phyloP scores from a whole-genome alignment of 495 filamentous ascomycete species.

The Penicillium salamii region DNA sequence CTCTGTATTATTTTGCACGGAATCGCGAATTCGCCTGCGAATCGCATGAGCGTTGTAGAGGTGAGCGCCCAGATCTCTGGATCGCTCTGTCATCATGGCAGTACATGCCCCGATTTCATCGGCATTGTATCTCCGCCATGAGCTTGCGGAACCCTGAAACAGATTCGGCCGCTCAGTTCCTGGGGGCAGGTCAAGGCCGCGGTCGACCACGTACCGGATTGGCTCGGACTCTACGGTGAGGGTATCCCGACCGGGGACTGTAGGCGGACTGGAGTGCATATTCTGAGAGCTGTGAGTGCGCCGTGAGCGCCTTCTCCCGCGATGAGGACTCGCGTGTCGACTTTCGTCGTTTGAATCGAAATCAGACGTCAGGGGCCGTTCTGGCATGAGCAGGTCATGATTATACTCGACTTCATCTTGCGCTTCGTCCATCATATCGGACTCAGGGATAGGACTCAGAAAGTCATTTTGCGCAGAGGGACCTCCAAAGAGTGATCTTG shows the following conservation, averaged over 20 bases:
- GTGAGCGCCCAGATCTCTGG: slow-evolving; percentile 67
- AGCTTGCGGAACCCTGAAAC: slow-evolving; percentile 50
- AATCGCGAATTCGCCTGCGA: slow-evolving; percentile 41
- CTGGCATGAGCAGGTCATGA: slow-evolving; percentile 23
- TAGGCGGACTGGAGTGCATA: neutral
- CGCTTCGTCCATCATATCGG: slow-evolving; percentile 7
- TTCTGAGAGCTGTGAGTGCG: neutral
- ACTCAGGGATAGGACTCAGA: slow-evolving; percentile 7
- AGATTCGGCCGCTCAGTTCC: slow-evolving; percentile 47
- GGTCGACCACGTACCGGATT: slow-evolving; percentile 17
- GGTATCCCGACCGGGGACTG: neutral
- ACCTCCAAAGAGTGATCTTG: slow-evolving; percentile 35
- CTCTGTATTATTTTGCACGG: slow-evolving; percentile 27
- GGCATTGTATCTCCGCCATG: slow-evolving; percentile 59
- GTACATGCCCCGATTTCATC: slow-evolving; percentile 56
- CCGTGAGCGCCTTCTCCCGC: neutral
- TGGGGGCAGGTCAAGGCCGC: slow-evolving; percentile 21
- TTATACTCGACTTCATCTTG: slow-evolving; percentile 16
- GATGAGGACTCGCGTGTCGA: slow-evolving; percentile 20
- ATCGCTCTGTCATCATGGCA: slow-evolving; percentile 53
- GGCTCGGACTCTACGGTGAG: neutral
- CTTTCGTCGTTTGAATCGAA: slow-evolving; percentile 26
- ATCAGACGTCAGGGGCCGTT: slow-evolving; percentile 13
- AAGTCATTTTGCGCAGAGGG: slow-evolving; percentile 23
- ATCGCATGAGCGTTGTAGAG: slow-evolving; percentile 71